Conservation (phyloP, 352 stramenopile genomes). For the Lagenidium sp. region DNA sequence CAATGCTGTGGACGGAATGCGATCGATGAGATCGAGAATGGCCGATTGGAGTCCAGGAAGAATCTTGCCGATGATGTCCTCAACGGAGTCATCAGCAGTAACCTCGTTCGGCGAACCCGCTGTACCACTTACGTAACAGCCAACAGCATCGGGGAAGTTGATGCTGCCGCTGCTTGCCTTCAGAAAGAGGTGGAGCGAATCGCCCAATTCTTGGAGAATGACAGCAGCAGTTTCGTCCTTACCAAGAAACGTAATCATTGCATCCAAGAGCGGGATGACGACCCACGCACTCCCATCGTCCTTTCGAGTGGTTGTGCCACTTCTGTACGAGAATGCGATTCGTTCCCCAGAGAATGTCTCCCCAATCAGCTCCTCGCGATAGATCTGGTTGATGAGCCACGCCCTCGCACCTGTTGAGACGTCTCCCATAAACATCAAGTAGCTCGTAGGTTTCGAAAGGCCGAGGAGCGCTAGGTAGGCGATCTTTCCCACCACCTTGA, state of each 20-base stretch:
- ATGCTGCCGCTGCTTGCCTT: slow-evolving; percentile 21
- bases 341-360: slow-evolving; percentile 28
- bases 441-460: slow-evolving; percentile 23
- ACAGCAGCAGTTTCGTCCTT: slow-evolving; percentile 6
- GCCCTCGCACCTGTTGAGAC: slow-evolving; percentile 17
- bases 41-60: slow-evolving; percentile 15
- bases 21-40: slow-evolving; percentile 18
- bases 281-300: slow-evolving; percentile 38
- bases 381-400: slow-evolving; percentile 23
- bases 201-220: slow-evolving; percentile 19
- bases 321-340: slow-evolving; percentile 23
- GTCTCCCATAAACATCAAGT: slow-evolving; percentile 42
- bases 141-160: slow-evolving; percentile 27
- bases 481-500: slow-evolving; percentile 33
- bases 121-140: slow-evolving; percentile 20
- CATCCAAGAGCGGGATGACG: slow-evolving; percentile 17
- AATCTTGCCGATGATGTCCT: slow-evolving; percentile 28
- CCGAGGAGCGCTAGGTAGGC: slow-evolving; percentile 24
- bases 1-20: slow-evolving; percentile 5
- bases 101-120: slow-evolving; percentile 2
- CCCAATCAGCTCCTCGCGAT: slow-evolving; percentile 17
- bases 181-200: slow-evolving; percentile 19
- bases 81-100: slow-evolving; percentile 12
- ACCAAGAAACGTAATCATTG: slow-evolving; percentile 21
- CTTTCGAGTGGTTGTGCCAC: slow-evolving; percentile 21